A percentile compares a stretch with the other conserved stretches of the same genome.
phyloP scores from a whole-genome alignment of 2,329 filamentous ascomycete genomes.

The Alternaria triticina region DNA sequence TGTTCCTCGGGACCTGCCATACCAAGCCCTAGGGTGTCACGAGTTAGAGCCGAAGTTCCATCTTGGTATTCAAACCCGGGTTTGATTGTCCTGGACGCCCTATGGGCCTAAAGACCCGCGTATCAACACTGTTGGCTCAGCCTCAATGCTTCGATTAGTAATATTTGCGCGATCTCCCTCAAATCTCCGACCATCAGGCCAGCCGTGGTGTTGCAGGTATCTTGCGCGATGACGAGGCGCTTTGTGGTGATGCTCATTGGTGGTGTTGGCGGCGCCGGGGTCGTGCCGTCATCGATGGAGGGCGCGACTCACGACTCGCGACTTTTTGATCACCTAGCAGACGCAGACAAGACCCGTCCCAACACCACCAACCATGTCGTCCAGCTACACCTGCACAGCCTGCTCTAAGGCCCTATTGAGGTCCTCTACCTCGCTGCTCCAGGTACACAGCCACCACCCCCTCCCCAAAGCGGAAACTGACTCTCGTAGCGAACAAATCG shows the following conservation, averaged over 20 bases:
- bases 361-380: constrained; percentile 39
- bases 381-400: constrained; percentile 45
- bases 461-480: constrained; percentile 19
- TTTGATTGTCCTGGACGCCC: background rate
- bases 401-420: constrained; percentile 39
- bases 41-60: background rate
- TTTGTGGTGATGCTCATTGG: constrained; percentile 18
- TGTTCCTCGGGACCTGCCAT: constrained; percentile 7
- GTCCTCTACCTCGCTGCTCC: constrained; percentile 20
- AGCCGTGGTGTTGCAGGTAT: constrained; percentile 1
- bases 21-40: constrained; percentile 8
- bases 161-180: background rate
- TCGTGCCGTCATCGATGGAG: constrained; percentile 44
- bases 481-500: constrained; percentile 26
- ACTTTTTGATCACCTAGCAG: constrained; percentile 26
- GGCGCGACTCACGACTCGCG: constrained; percentile 30
- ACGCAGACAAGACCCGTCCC: background rate
- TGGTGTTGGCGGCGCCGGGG: constrained; percentile 13
- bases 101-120: background rate
- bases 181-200: background rate
- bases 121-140: background rate
- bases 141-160: background rate
- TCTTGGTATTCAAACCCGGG: constrained; percentile 1
- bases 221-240: background rate
- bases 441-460: constrained; percentile 19